Base-by-base conservation (phyloP, 1,139 yeast genomes). In the Blastobotrys ciferrii region DNA sequence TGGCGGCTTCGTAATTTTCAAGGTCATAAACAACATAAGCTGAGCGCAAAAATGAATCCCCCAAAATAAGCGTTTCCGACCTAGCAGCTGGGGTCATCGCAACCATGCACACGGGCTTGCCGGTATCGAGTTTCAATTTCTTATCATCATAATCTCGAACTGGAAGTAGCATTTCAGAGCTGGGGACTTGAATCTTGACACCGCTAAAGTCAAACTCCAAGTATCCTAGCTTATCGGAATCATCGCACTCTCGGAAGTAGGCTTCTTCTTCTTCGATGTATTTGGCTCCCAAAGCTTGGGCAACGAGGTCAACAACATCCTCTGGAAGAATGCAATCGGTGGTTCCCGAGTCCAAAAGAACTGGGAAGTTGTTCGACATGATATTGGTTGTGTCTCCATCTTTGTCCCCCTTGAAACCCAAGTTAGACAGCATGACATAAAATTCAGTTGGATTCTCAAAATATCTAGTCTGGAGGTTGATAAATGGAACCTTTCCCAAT, bases 21-120 rank as follows among this genome's bases (percentile, higher is more conserved):
- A 84, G 68, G 64, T 87, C 87, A 58, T 78, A 87, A 41, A 87
- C 94, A 46, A 82, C 77, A 63, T 87, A 87, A 6, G 86, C 88
- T 46, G 77, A 72, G 51, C 87, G 75, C 58, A 87, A 69, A 66
- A 87, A 80, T 31, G 81, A 76, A 64, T 85, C 95, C 39, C 96
- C 96, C 13, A 86, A 61, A 12, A 77, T 73, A 39, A 28, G 3
- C 15, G 11, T 5, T 7, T 12, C 13, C 4, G 11, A 7, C 28
- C n/a, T n/a, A n/a, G n/a, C n/a, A n/a, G 28, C 28, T 5, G 12
- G 13, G 28, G 40, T 18, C n/a, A 36, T 7, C 3, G 14, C 25
- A 3, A 36, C 6, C 12, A 18, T 28, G 17, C 40, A 36, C 3
- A 28, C 40, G 13, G 4, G 7, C 19, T 36, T n/a, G 19, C 14